Percentiles rank a stretch among this genome's conserved stretches.
These are phyloP conservation scores for Rhodotorula graminis DNA, from an alignment of 768 basidiomycete species.

Conservation along the genomic window DNA sequence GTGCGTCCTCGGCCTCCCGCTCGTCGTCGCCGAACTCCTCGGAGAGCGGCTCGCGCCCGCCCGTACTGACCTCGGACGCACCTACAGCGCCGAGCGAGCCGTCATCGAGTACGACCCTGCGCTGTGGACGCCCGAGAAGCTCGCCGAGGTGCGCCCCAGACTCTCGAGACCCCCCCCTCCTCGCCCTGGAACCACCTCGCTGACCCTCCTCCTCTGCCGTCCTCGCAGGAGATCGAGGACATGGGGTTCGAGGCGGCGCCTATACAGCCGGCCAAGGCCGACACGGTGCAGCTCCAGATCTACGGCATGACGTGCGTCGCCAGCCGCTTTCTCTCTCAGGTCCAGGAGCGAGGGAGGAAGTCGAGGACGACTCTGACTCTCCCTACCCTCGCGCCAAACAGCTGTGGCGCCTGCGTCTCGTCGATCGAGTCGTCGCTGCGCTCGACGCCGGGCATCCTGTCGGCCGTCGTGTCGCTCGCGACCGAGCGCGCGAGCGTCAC, in stretches of 20 bases:
- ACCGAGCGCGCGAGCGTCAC: constrained; percentile 65
- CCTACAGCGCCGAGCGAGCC: constrained; percentile 68
- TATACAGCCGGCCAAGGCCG: constrained; percentile 62
- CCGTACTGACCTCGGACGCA: neutral
- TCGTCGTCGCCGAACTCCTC: neutral
- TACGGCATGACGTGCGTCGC: constrained; percentile 73
- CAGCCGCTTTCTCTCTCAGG: neutral
- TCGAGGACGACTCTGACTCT: neutral
- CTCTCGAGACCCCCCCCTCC: constrained; percentile 9
- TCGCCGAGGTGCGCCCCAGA: constrained; percentile 62
- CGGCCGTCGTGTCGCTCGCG: constrained; percentile 67
- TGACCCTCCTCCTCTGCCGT: neutral
- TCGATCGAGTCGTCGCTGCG: constrained; percentile 68
- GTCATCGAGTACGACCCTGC: constrained; percentile 81
- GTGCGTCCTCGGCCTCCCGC: constrained; percentile 7
- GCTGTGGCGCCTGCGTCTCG: constrained; percentile 69
- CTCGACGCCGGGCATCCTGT: constrained; percentile 66
- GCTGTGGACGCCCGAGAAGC: constrained; percentile 73
- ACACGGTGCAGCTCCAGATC: constrained; percentile 66
- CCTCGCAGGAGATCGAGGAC: constrained; percentile 75
- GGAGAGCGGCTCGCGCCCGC: too few relatives aligned
- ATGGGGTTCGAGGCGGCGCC: constrained; percentile 84
- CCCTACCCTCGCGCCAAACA: neutral
- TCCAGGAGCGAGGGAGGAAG: neutral
- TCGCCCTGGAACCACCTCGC: neutral